Evolutionary conservation across 1,284 basidiomycete species (phyloP).

Genomic region (Schizophyllum amplum): DNA sequence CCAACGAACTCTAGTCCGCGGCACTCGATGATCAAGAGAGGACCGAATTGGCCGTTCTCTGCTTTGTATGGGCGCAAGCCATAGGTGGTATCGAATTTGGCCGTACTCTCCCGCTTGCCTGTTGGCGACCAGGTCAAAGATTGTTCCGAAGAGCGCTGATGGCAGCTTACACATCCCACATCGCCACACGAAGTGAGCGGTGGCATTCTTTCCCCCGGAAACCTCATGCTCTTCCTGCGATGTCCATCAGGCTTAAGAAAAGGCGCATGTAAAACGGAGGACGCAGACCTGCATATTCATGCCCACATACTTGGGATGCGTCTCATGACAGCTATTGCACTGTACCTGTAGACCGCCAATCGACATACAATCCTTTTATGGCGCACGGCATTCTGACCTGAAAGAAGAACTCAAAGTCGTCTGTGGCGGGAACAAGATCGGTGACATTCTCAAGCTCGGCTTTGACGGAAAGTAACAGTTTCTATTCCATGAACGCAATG

Average conservation of each 20-base stretch:
- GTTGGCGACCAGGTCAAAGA: no score
- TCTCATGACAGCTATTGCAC: conserved; percentile 70
- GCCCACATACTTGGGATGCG: conserved; percentile 59
- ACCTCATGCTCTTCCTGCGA: conserved; percentile 56
- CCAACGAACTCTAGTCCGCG: conserved; percentile 68
- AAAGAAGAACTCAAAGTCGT: conserved; percentile 74
- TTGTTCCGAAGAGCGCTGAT: no score
- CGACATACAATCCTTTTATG: conserved; percentile 1
- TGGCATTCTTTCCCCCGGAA: conserved; percentile 55
- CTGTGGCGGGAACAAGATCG: conserved; percentile 48
- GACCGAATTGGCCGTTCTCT: conserved; percentile 53
- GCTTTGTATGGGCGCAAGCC: conserved; percentile 47
- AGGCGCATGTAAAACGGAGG: conserved; percentile 1
- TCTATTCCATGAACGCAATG: neutral
- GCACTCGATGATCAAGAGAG: conserved; percentile 64
- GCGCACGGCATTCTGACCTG: conserved; percentile 31
- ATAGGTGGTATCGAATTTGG: conserved; percentile 58
- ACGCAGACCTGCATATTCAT: conserved; percentile 54
- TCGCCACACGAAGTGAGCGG: conserved; percentile 72
- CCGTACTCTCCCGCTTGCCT: conserved; percentile 70
- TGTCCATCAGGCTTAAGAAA: conserved; percentile 5
- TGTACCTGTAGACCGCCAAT: conserved; percentile 44
- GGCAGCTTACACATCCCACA: conserved; percentile 60
- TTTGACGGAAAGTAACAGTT: conserved; percentile 31
- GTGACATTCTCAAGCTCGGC: conserved; percentile 75